Base-by-base conservation (phyloP, 1,284 basidiomycete genomes). In the Cystobasidiaceae sp. region DNA sequence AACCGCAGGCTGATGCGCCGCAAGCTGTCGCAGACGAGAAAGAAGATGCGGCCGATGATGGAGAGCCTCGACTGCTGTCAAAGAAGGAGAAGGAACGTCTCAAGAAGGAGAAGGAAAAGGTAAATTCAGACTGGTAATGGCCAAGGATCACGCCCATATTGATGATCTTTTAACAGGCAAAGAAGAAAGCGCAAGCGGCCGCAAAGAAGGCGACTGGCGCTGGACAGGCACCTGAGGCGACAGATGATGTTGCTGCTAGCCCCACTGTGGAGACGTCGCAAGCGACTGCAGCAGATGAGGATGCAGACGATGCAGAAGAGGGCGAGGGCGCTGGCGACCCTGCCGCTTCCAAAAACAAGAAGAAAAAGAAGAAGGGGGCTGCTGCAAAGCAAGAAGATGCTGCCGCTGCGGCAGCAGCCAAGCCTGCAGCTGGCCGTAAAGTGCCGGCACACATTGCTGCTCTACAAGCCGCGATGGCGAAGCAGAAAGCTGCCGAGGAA, bases 91-190 rank as follows among this genome's bases (percentile, higher is more conserved):
- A 94, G 79, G 90, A 94, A 76, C 87, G 86, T 74, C 79, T 93
- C 67, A 94, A 94, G 84, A 94, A 94, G 78, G 92, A 94, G 78
- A 84, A 85, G 66, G 91, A 94, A 80, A 93, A 93, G 86, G 90
- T 86, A 55, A 34, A 75, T 69, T 33, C 43, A 8, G 13, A 28
- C 3, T 13, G 15, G 19, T 17, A 1, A 34, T 23, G 8, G 21
- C 6, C 13, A 25, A 23, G 2, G 27, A 3, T 17, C 25, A 15
- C 25, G 28, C 23, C 8, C 17, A 27, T 27, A 15, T n/a, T 27
- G 1, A 50, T 4, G 5, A 0, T n/a, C 50, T 41, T 30, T 39
- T 6, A 23, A 3, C 74, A 93, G 90, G 91, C 89, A 0, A 94
- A 93, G 82, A 97, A 94, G 81, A 94, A 94, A 77, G 90, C 88